These are phyloP conservation scores for Bonnemaisonia californica DNA, from an alignment of 31 red algal genomes.

Conservation along the genomic window DNA sequence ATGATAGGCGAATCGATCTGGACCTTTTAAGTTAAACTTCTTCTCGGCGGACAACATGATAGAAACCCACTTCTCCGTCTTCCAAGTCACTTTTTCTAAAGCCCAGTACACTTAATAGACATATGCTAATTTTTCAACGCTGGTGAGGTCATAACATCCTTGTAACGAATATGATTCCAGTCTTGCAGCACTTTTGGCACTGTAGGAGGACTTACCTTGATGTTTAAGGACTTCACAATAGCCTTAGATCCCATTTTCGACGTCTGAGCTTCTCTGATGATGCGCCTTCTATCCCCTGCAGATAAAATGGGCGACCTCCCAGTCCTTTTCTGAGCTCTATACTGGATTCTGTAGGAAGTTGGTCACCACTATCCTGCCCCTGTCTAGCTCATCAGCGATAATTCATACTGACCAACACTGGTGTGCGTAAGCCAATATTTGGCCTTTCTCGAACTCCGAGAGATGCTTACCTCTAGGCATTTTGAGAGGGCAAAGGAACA, in stretches of 20 bases:
- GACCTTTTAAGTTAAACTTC: slow-evolving; percentile 6
- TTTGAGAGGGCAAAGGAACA: background rate
- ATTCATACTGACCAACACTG: background rate
- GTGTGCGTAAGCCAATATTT: background rate
- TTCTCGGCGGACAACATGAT: slow-evolving; percentile 16
- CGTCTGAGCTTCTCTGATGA: background rate
- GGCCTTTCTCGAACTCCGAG: slow-evolving; percentile 1
- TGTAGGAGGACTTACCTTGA: background rate
- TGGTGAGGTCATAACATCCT: background rate
- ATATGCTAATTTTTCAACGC: slow-evolving; percentile 4
- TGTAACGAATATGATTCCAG: background rate
- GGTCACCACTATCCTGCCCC: background rate
- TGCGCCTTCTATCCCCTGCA: background rate
- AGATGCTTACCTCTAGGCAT: background rate
- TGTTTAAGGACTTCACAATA: slow-evolving; percentile 9
- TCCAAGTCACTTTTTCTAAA: background rate
- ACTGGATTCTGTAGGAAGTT: background rate
- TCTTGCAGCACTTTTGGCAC: background rate
- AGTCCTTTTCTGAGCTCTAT: background rate
- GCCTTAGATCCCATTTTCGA: background rate
- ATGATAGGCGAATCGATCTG: slow-evolving; percentile 2
- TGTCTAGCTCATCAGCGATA: background rate
- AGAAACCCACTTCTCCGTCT: background rate
- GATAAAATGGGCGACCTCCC: background rate
- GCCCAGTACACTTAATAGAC: background rate